A percentile compares a stretch with the other conserved stretches of the same genome.
phyloP scores from a whole-genome alignment of 208 protist species.

The Polymyxa betae region DNA sequence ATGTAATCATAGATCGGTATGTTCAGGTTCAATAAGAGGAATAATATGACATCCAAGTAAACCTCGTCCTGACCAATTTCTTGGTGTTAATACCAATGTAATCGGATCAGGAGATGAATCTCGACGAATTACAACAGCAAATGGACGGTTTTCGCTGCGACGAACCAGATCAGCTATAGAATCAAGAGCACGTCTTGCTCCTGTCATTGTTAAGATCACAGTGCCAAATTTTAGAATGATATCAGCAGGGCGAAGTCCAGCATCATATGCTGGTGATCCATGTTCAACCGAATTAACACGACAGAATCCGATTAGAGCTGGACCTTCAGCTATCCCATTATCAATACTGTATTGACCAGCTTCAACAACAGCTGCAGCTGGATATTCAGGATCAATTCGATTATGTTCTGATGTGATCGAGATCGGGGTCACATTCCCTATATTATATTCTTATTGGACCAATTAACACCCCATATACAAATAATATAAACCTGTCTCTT shows the following conservation, averaged over 20 bases:
- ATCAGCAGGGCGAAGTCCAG: background rate
- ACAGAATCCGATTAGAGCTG: background rate
- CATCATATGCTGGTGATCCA: background rate
- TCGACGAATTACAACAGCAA: background rate
- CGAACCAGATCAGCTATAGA: background rate
- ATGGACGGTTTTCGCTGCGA: background rate
- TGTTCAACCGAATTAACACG: background rate
- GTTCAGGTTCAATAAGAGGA: background rate
- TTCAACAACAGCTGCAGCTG: background rate
- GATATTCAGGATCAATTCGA: background rate
- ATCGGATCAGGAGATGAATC: background rate
- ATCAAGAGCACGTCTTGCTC: background rate
- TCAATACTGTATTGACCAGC: background rate
- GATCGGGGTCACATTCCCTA: background rate
- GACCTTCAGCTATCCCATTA: background rate
- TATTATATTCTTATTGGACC: background rate
- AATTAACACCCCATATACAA: background rate
- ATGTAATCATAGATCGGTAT: background rate
- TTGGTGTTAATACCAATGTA: background rate
- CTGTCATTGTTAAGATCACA: background rate
- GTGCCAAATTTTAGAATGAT: background rate
- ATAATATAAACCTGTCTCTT: background rate
- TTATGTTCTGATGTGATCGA: background rate
- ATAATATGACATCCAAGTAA: slow-evolving; percentile 34
- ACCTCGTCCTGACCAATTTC: background rate